Percentiles rank a stretch among this genome's conserved stretches.
Evolutionary conservation across 2,329 filamentous ascomycete genomes (phyloP).

Genomic region (Penicillium psychrosexuale): DNA sequence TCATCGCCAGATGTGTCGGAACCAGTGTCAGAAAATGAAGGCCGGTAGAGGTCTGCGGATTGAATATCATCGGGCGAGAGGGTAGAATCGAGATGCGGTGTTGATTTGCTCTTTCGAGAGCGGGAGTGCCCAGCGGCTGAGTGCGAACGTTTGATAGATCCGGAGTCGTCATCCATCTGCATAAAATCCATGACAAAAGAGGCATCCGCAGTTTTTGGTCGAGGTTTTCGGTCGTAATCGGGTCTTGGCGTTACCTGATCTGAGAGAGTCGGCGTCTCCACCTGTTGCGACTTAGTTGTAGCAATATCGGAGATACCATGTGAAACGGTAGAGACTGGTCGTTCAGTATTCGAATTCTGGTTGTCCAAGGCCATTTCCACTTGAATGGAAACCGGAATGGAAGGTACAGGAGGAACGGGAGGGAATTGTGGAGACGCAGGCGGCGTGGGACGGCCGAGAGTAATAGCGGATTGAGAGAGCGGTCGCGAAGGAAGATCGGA

Average conservation of each 20-base stretch:
- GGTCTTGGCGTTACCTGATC: conserved; percentile 44
- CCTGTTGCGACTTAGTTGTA: conserved; percentile 64
- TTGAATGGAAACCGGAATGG: conserved; percentile 18
- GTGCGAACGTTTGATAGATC: conserved; percentile 39
- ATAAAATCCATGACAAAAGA: conserved; percentile 33
- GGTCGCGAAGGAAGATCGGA: conserved; percentile 32
- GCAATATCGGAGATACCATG: conserved; percentile 73
- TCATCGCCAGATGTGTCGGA: conserved; percentile 32
- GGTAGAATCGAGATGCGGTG: conserved; percentile 27
- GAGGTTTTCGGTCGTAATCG: conserved; percentile 27
- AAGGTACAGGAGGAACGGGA: conserved; percentile 7
- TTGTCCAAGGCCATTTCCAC: conserved; percentile 10
- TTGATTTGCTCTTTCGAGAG: conserved; percentile 31
- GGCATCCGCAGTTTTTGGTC: conserved; percentile 47
- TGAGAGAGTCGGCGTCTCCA: conserved; percentile 30
- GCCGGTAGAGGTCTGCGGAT: conserved; percentile 23
- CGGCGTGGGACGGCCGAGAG: conserved; percentile 29
- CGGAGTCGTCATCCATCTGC: conserved; percentile 14
- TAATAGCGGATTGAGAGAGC: conserved; percentile 35
- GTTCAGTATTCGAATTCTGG: conserved; percentile 57
- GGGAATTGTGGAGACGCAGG: conserved; percentile 34
- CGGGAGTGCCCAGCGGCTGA: conserved; percentile 39
- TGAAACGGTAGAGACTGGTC: conserved; percentile 78
- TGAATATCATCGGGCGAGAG: conserved; percentile 23
- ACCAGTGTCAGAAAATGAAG: conserved; percentile 30